Evolutionary conservation across 148 eudicot genomes (phyloP).

Genomic region (Vaccinium vitisidaea): DNA sequence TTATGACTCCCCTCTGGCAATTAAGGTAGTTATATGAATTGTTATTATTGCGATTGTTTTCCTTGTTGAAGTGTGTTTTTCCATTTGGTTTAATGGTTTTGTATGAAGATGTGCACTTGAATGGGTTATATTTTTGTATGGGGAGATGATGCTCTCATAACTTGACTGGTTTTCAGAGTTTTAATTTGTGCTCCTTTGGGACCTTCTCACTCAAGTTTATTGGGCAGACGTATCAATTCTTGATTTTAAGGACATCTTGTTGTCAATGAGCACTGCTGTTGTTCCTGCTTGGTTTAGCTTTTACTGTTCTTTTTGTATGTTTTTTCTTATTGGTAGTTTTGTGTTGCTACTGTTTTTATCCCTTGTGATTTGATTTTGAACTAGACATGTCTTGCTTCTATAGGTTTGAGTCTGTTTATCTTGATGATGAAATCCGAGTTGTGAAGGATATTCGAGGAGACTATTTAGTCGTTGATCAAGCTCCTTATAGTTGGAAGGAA

Average conservation of each 20-base stretch:
- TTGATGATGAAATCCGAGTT: constrained; percentile 91
- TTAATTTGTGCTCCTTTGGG: not conserved
- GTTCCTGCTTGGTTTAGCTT: not conserved
- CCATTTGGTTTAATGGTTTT: not conserved
- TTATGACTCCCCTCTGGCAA: not conserved
- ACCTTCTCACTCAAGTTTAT: not conserved
- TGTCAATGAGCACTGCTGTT: not conserved
- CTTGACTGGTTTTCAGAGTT: not conserved
- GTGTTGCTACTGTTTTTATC: not conserved
- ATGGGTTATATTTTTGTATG: not conserved
- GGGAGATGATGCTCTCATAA: not conserved
- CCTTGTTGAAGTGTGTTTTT: not conserved
- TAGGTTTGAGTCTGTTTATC: constrained; percentile 87
- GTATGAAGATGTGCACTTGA: not conserved
- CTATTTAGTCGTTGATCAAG: constrained; percentile 87
- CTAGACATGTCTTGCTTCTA: constrained; percentile 17
- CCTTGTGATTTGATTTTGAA: not conserved
- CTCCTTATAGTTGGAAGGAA: constrained; percentile 93
- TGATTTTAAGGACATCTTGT: not conserved
- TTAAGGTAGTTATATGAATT: not conserved
- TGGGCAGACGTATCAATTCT: not conserved
- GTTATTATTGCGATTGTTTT: not conserved
- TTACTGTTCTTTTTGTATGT: not conserved
- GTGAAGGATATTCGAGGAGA: constrained; percentile 94
- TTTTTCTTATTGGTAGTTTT: not conserved